Evolutionary conservation across 164 flowering plant species (phyloP).

Genomic region (Stephania japonica): DNA sequence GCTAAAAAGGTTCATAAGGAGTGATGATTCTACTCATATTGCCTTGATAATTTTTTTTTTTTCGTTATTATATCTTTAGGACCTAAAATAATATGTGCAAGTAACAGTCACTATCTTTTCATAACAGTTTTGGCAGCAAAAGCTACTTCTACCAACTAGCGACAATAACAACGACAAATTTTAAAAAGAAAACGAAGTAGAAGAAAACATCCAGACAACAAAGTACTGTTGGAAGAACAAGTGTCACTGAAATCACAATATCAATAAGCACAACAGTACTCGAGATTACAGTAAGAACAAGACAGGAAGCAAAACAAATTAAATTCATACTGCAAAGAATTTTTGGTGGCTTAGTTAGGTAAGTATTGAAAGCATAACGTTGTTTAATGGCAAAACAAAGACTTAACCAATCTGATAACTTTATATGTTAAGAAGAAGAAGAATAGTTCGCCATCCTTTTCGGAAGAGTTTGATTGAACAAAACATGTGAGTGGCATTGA

Average conservation of each 20-base stretch:
- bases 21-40: constrained; percentile 27
- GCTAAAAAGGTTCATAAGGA: neutral
- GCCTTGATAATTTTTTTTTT: constrained; percentile 18
- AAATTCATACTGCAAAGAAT: neutral
- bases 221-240: neutral
- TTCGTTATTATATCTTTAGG: constrained; percentile 24
- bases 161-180: constrained; percentile 5
- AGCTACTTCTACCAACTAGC: constrained; percentile 11
- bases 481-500: constrained; percentile 3
- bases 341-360: neutral
- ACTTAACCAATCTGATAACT: neutral
- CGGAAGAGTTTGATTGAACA: constrained; percentile 1
- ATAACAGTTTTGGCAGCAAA: neutral
- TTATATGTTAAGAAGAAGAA: neutral
- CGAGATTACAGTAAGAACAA: no score
- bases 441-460: neutral
- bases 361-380: neutral
- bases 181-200: neutral
- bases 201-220: constrained; percentile 6
- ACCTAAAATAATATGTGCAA: constrained; percentile 16
- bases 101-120: neutral
- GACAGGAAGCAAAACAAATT: no score
- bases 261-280: neutral
- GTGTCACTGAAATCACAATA: neutral
- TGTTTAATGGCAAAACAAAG: neutral